Conservation (phyloP, 2,329 filamentous ascomycete genomes). For the Xylariomycetidae sp. region DNA sequence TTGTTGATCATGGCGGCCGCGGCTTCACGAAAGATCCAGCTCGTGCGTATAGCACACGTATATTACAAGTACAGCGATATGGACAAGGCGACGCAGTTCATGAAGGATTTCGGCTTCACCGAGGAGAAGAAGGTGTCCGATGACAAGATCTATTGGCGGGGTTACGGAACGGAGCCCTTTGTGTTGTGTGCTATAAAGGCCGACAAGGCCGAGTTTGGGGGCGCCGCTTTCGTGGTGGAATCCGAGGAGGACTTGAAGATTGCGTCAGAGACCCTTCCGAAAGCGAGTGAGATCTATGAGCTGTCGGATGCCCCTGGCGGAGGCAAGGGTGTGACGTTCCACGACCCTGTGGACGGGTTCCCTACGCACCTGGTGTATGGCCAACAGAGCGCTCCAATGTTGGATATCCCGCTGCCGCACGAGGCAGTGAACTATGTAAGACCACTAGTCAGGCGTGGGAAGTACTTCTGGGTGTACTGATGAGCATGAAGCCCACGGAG, state of each 20-base stretch:
- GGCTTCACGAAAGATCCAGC: conserved; percentile 22
- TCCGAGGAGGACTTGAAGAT: conserved; percentile 49
- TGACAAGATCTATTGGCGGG: conserved; percentile 52
- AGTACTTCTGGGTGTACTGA: not conserved
- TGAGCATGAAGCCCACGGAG: conserved; percentile 31
- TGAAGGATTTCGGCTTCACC: conserved; percentile 45
- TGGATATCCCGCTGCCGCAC: conserved; percentile 34
- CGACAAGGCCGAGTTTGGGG: conserved; percentile 47
- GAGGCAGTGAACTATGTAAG: conserved; percentile 42
- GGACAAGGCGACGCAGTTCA: conserved; percentile 35
- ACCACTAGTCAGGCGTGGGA: not conserved
- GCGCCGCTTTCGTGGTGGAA: conserved; percentile 54
- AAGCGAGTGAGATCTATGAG: conserved; percentile 44
- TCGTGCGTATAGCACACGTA: conserved; percentile 35
- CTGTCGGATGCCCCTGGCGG: conserved; percentile 46
- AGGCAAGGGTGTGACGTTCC: conserved; percentile 47
- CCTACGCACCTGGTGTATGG: conserved; percentile 55
- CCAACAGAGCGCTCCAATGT: conserved; percentile 36
- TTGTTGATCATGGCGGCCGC: conserved; percentile 17
- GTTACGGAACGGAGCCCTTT: conserved; percentile 58
- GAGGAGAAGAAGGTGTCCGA: conserved; percentile 30
- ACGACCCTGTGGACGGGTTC: conserved; percentile 50
- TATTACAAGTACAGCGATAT: conserved; percentile 44
- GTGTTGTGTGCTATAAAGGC: conserved; percentile 50
- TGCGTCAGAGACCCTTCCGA: conserved; percentile 42